Evolutionary conservation across 2,329 filamentous ascomycete genomes (phyloP), one percentile per base, ranked within the genome.

Genomic region (Colletotrichum paranaense): DNA sequence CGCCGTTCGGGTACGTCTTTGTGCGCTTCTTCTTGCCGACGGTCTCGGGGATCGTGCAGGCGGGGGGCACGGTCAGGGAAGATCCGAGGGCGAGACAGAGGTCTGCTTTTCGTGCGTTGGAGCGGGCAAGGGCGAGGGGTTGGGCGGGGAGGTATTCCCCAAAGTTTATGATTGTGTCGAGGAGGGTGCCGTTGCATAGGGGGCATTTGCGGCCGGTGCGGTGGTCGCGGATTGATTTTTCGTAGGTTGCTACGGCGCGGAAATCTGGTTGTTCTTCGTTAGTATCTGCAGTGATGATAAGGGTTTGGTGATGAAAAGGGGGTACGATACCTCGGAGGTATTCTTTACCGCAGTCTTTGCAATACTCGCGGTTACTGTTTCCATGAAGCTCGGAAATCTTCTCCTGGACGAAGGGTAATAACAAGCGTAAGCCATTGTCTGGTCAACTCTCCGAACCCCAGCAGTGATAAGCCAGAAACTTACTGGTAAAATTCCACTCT

Each of bases 121-220:
- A 74, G 4, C 74, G 74, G 0, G 85, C 85, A 0, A 76, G 78
- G 8, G 78, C 67, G 0, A 87, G 74, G 0, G 80, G 73, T 1
- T 80, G 74, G 0, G 75, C 78, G 0, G 78, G 80, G 0, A 87
- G 76, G 1, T 55, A 55, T 64, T 86, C 86, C 59, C 81, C 83
- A 68, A 87, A 87, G 68, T 86, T 86, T 76, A 87, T 80, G 77
- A 86, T 86, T 30, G 76, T 87, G 68, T 87, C 85, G 8, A 81
- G 79, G 0, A 87, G 80, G 3, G 72, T 70, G 0, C 83, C 85
- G 2, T 77, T 78, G 60, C 86, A 87, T 0, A 76, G 59, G 0
- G 79, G 78, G 72, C 85, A 87, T 55, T 84, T 86, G 6, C 85
- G 82, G 0, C 85, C 84, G 0, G 85, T 88, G 46, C 85, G 84